Base-by-base conservation (phyloP, 192 early-diverging fungal genomes). In the Coemansia sp. region DNA sequence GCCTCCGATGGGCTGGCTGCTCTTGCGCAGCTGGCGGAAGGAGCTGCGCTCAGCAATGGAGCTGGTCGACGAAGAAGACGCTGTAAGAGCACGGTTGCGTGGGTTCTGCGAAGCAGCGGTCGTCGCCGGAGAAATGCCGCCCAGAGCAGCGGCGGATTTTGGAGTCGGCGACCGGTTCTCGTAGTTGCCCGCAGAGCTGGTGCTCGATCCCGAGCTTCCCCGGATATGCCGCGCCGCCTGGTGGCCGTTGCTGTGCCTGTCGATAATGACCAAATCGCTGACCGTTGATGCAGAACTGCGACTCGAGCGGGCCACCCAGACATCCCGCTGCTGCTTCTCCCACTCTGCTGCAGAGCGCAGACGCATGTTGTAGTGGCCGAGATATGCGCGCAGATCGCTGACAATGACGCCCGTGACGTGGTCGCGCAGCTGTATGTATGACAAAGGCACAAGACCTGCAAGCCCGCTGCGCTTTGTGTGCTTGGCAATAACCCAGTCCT, bases 401-500 rank as follows among this genome's bases (percentile, higher is more conserved):
- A 93, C 87, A 5, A 86, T 79, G 20, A 84, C 84, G 12, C 92
- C 91, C 6, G 91, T 88, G 9, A 76, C 67, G 68, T 86, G 85
- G 78, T 93, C 91, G 52, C 86, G 84, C 73, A 93, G 87, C 74
- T 92, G 87, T 28, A 93, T 82, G 88, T 89, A 93, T 35, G 88
- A 85, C 6, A 91, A 87, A 9, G 92, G 92, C 68, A 93, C 91
- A 55, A 93, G 76, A 14, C 91, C 92, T 43, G 92, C 88, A 2
- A 86, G 87, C 32, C 87, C 87, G 12, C 87, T 77, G 37, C 88
- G 78, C 38, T 78, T 79, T 39, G 88, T 87, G 33, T 88, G 89
- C 75, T 90, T 91, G 35, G 88, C 92, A 34, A 93, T 90, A 71
- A 90, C 87, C 92, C 92, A 93, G 75, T 93, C 92, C 11, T 83